Evolutionary conservation across 2,329 filamentous ascomycete species (phyloP).

Genomic region (Botryotinia calthae): DNA sequence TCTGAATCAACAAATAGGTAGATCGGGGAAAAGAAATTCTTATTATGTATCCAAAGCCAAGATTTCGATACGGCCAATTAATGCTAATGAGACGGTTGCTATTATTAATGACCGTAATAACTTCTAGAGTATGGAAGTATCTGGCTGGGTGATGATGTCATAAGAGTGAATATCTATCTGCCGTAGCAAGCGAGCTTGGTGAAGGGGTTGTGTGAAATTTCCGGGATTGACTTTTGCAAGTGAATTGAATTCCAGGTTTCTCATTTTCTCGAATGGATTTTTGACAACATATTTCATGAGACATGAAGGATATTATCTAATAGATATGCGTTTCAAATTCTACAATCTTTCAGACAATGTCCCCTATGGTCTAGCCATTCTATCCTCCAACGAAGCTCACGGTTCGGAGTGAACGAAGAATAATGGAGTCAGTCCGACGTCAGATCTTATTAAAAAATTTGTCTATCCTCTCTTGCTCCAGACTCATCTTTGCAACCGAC

Average conservation of each 20-base stretch:
- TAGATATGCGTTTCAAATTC: background rate
- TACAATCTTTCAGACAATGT: background rate
- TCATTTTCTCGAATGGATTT: too few relatives aligned
- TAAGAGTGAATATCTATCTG: background rate
- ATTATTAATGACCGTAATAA: background rate
- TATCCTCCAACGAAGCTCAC: background rate
- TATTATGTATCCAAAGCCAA: background rate
- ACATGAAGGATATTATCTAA: background rate
- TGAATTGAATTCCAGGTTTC: background rate
- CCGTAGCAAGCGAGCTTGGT: background rate
- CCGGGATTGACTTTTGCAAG: rapidly evolving
- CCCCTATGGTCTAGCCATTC: background rate
- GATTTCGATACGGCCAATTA: background rate
- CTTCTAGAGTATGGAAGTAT: background rate
- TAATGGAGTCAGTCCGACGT: rapidly evolving
- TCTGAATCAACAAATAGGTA: background rate
- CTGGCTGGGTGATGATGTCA: background rate
- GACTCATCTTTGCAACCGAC: background rate
- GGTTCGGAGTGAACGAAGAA: background rate
- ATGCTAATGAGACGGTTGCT: background rate
- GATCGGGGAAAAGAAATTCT: background rate
- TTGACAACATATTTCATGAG: too few relatives aligned
- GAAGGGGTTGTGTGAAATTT: background rate
- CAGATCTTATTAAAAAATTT: rapidly evolving
- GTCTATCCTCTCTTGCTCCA: background rate